Base-by-base conservation (phyloP, 208 protist genomes). In the Trypanosoma vivax region DNA sequence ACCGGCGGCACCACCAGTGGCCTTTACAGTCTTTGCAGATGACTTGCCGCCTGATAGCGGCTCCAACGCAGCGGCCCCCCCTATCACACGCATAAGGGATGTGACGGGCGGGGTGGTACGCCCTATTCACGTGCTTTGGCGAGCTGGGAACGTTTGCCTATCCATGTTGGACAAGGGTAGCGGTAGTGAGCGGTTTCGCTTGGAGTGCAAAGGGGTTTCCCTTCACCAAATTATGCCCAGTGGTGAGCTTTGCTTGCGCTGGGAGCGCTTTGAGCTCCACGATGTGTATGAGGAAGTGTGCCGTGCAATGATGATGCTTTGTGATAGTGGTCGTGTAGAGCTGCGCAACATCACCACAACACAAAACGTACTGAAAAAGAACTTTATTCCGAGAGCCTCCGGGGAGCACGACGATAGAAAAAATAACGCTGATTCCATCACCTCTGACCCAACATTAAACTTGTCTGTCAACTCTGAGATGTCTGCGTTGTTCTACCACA, bases 241-340 rank as follows among this genome's bases (percentile, higher is more conserved):
- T 14, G 52, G 46, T 56, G 45, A 68, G 58, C 21, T 83, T 14
- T 46, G 39, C 24, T 23, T 90, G 27, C 50, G 38, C 1, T 90
- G 82, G 82, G 56, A 75, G 46, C 56, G 63, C 18, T 53, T 90
- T 30, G 75, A 83, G 54, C 59, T 90, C 31, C 39, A 79, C 34
- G 77, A 86, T 65, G 60, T 65, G 3, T 64, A 75, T 54, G 67
- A 73, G 42, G 65, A 53, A 31, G 67, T 50, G 60, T 27, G 21
- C 24, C 50, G 53, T 65, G 41, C 80, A 6, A 57, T 71, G 11
- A 67, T 90, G 53, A 14, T 93, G 38, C 45, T 66, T 19, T 84
- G 73, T 51, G 76, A 77, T 19, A 60, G 65, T n/a, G 79, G 86
- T 21, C 48, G 58, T 39, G 52, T 88, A 30, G 65, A 78, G 28